A percentile compares a stretch with the other conserved stretches of the same genome.
These are phyloP conservation scores for Plectranthus barbatus DNA, from an alignment of 257 asterid genomes.

Conservation along the genomic window DNA sequence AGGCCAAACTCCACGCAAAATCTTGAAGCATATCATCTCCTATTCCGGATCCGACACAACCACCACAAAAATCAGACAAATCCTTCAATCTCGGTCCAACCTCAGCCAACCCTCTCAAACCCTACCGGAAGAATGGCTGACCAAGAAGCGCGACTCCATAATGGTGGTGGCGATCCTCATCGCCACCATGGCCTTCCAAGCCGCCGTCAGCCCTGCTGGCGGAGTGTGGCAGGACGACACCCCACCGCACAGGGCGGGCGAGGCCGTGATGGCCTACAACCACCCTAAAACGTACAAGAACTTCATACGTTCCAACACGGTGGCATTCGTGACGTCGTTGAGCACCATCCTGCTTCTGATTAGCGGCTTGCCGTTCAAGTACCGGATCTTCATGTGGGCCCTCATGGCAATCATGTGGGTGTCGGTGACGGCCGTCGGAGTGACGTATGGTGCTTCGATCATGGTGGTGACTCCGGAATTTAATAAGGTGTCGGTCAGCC, in stretches of 20 bases:
- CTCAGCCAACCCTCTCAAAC: background rate
- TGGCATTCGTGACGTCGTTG: slow-evolving; percentile 37
- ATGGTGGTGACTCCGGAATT: slow-evolving; percentile 20
- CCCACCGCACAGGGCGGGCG: slow-evolving; percentile 28
- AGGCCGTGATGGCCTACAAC: slow-evolving; percentile 33
- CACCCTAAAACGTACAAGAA: slow-evolving; percentile 12
- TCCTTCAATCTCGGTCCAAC: background rate
- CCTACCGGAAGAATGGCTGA: slow-evolving; percentile 15
- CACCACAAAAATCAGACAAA: background rate
- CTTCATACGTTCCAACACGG: slow-evolving; percentile 31
- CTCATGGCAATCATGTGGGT: slow-evolving; percentile 47
- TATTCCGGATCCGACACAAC: background rate
- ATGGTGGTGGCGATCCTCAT: slow-evolving; percentile 31
- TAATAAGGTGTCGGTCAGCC: background rate
- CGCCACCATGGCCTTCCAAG: too few species aligned
- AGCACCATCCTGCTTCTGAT: slow-evolving; percentile 39
- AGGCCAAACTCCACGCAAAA: slow-evolving; percentile 24
- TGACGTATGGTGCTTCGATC: slow-evolving; percentile 27
- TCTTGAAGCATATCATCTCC: background rate
- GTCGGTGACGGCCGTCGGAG: slow-evolving; percentile 24
- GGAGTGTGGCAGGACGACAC: slow-evolving; percentile 28
- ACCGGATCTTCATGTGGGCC: slow-evolving; percentile 28
- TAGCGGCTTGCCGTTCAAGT: slow-evolving; percentile 36
- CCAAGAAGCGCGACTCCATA: slow-evolving; percentile 22
- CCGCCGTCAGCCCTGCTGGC: slow-evolving; percentile 22